Percentiles rank a stretch among this genome's conserved stretches.
Conservation (phyloP, 192 early-diverging fungal genomes). For the Spinellus fusiger region DNA sequence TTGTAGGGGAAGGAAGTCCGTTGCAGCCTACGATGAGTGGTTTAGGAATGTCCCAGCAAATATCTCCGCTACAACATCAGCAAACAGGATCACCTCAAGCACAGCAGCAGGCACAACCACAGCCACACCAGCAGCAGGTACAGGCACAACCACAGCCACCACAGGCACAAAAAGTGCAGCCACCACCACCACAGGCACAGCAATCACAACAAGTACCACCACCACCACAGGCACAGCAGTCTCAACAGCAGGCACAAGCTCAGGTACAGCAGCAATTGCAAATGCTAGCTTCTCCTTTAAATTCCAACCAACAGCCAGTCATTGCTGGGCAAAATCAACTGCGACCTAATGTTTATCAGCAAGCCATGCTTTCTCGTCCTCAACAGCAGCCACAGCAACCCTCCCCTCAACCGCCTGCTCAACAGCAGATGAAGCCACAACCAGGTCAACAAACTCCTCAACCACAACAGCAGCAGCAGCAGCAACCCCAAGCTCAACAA, state of each 20-base stretch:
- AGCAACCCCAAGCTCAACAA: conserved; percentile 17
- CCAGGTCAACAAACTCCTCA: background rate
- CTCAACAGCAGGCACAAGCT: conserved; percentile 7
- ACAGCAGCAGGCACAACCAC: conserved; percentile 4
- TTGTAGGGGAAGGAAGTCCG: background rate
- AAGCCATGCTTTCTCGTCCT: conserved; percentile 17
- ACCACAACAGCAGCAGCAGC: conserved; percentile 15
- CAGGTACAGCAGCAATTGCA: conserved; percentile 13
- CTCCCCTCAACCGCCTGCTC: conserved; percentile 12
- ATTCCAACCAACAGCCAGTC: conserved; percentile 11
- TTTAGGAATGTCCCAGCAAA: background rate
- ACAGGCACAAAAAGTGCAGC: background rate
- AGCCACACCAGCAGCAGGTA: conserved; percentile 1
- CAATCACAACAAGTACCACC: conserved; percentile 1
- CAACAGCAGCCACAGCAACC: conserved; percentile 16
- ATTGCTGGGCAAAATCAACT: conserved; percentile 24
- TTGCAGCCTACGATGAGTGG: background rate
- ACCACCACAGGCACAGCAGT: background rate
- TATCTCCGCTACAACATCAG: conserved; percentile 2
- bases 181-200: background rate
- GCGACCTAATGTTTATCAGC: conserved; percentile 6
- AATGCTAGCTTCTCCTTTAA: conserved; percentile 11
- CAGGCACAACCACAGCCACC: conserved; percentile 6
- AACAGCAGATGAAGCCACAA: background rate
- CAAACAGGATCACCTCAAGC: conserved; percentile 9